Evolutionary conservation across 2,329 filamentous ascomycete species (phyloP), one percentile per base, ranked within the genome.

Genomic region (Lachnellula willkommii): DNA sequence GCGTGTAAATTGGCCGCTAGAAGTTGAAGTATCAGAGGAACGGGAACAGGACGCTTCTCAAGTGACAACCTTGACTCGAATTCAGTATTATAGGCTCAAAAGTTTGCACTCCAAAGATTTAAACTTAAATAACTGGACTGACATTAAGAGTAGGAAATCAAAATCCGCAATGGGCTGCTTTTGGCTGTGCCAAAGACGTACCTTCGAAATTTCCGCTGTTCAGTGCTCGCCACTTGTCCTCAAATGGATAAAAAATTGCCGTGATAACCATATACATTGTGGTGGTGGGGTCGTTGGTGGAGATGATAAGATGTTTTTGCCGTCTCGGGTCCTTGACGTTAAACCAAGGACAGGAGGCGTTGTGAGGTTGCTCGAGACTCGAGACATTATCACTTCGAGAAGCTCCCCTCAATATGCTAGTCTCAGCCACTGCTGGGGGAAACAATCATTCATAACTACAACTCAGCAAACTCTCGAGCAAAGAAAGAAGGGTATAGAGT

Each of bases 351-450:
- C 6, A 28, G 40, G 7, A 22, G 9, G 5, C 9, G 14, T n/a
- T 20, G 35, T 50, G 1, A 11, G 9, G 7, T n/a, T 50, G 9
- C 15, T 50, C 48, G n/a, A 50, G 12, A 17, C 17, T 26, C 28
- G 35, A 17, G 28, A 28, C 7, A 28, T 28, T 24, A 4, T 37
- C 39, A 36, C 22, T 12, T 32, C 35, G n/a, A n/a, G 6, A 2
- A 9, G 9, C 28, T 9, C 6, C 8, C 28, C 28, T 28, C 28
- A 9, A 51, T 69, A 64, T 35, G 56, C 62, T 14, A 61, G 62
- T 1, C 56, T 68, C 3, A 64, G 63, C 47, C 64, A 69, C 39
- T 63, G 66, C 39, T 68, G 66, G 66, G 67, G 66, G 5, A 50
- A 46, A 20, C 50, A 54, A 22, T 58, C 53, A 0, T 55, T 56